These are phyloP conservation scores for Drechslerella dactyloides DNA, from an alignment of 2,329 filamentous ascomycete species.

Conservation along the genomic window DNA sequence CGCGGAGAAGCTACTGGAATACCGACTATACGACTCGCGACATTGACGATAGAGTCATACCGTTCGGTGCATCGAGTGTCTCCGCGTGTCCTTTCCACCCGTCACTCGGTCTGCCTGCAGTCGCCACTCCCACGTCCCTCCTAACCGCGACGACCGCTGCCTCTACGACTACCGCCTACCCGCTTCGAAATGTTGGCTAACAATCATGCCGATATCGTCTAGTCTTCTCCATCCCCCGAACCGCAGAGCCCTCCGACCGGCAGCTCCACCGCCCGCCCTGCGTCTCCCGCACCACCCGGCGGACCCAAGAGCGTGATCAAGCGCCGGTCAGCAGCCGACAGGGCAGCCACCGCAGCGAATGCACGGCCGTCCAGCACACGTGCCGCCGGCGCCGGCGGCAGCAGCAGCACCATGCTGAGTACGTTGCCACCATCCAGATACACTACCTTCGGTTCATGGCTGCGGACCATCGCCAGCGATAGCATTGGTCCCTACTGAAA, in stretches of 20 bases:
- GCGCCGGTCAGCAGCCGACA: slow-evolving; percentile 91
- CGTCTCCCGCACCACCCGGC: slow-evolving; percentile 86
- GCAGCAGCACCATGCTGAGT: slow-evolving; percentile 98
- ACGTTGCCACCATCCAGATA: slow-evolving; percentile 60
- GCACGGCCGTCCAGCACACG: slow-evolving; percentile 88
- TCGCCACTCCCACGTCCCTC: slow-evolving; percentile 55
- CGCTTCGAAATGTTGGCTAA: not conserved
- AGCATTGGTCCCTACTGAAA: too few species aligned
- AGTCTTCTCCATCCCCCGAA: slow-evolving; percentile 66
- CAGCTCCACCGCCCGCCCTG: slow-evolving; percentile 72
- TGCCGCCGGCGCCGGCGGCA: slow-evolving; percentile 90
- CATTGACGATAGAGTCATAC: too few species aligned
- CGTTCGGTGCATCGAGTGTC: too few species aligned
- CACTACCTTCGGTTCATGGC: too few species aligned
- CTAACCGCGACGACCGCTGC: slow-evolving; percentile 59
- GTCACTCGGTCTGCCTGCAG: too few species aligned
- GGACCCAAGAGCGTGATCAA: slow-evolving; percentile 95
- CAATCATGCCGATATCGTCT: not conserved
- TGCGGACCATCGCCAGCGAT: too few species aligned
- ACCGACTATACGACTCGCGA: too few species aligned
- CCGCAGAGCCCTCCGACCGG: slow-evolving; percentile 64
- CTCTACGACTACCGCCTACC: not conserved
- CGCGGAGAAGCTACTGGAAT: not conserved
- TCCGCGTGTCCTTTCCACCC: too few species aligned
- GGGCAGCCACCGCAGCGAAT: slow-evolving; percentile 97